Conservation (phyloP, 495 filamentous ascomycete genomes). For the Xylaria telfairii region DNA sequence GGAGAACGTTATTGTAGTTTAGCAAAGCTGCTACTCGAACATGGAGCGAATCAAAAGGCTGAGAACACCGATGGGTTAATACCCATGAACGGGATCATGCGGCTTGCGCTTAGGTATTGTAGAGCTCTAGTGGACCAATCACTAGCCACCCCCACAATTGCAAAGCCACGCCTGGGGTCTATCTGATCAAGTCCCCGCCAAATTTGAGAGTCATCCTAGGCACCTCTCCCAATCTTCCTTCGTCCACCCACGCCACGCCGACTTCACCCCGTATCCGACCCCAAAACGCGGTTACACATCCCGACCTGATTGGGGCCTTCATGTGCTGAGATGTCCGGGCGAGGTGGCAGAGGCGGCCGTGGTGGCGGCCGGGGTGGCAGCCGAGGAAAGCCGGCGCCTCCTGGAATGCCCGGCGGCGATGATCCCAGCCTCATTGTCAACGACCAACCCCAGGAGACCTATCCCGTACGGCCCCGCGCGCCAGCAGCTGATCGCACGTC, state of each 20-base stretch:
- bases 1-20: too few species aligned
- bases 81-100: too few species aligned
- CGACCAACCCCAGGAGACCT: conserved; percentile 39
- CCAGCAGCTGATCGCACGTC: neutral
- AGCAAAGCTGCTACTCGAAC: too few species aligned
- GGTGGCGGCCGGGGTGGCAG: conserved; percentile 44
- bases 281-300: neutral
- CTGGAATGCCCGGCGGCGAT: conserved; percentile 43
- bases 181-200: conserved; percentile 10
- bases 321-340: conserved; percentile 38
- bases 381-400: conserved; percentile 32
- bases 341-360: conserved; percentile 38
- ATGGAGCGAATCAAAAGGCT: too few species aligned
- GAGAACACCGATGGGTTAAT: too few species aligned
- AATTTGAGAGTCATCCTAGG: conserved; percentile 4
- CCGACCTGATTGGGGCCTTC: neutral
- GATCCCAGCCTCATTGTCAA: conserved; percentile 39
- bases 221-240: neutral
- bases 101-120: too few species aligned
- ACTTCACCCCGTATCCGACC: neutral
- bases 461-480: conserved; percentile 30
- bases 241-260: neutral
- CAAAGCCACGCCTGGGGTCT: neutral
- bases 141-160: conserved; percentile 5
- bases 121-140: neutral